phyloP scores from a whole-genome alignment of 345 rosid genomes.

The Pelargonium nanum region DNA sequence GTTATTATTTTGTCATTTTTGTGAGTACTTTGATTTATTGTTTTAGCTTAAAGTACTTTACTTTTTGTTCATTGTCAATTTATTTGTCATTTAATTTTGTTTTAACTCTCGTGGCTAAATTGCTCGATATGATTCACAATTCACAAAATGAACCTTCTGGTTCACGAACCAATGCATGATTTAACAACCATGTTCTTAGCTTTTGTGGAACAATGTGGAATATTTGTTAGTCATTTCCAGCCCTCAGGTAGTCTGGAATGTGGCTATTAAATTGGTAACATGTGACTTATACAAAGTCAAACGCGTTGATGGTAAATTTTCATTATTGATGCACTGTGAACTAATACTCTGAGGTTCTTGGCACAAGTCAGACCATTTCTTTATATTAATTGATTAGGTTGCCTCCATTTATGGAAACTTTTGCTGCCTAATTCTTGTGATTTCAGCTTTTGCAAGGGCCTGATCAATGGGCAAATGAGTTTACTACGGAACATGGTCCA shows the following conservation, averaged over 20 bases:
- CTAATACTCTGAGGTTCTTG: background rate
- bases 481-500: conserved; percentile 49
- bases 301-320: background rate
- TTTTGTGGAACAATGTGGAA: background rate
- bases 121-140: too few species aligned
- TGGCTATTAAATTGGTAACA: background rate
- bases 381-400: conserved; percentile 11
- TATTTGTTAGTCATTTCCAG: background rate
- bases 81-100: too few species aligned
- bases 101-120: too few species aligned
- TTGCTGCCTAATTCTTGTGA: conserved; percentile 14
- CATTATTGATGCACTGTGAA: background rate
- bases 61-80: too few species aligned
- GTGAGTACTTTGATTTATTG: too few species aligned
- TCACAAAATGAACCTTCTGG: background rate
- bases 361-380: background rate
- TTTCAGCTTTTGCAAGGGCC: conserved; percentile 49
- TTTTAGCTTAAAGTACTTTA: too few species aligned
- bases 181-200: too few species aligned
- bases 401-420: conserved; percentile 3
- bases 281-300: background rate
- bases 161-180: too few species aligned
- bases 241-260: too few species aligned
- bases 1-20: too few species aligned
- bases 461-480: conserved; percentile 80